phyloP scores from a whole-genome alignment of 257 asterid species.

The Solanum phureja region DNA sequence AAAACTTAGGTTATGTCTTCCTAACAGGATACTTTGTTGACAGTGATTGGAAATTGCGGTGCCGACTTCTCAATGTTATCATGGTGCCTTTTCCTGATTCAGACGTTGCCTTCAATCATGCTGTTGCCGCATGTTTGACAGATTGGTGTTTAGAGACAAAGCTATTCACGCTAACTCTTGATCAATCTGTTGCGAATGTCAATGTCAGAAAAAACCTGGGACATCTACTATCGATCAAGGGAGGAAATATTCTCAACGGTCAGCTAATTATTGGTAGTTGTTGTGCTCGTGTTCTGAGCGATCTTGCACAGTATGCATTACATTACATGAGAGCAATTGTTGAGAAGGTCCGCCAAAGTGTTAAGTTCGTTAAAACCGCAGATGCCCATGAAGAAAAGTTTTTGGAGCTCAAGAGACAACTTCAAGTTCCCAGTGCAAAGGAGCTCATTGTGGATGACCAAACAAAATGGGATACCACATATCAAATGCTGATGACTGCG shows the following conservation, averaged over 20 bases:
- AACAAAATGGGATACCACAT: constrained; percentile 74
- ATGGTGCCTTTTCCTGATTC: constrained; percentile 47
- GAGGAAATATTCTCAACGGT: constrained; percentile 39
- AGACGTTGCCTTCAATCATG: constrained; percentile 39
- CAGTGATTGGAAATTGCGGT: constrained; percentile 62
- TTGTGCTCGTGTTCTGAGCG: constrained; percentile 46
- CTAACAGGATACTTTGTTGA: constrained; percentile 72
- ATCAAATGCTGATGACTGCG: constrained; percentile 76
- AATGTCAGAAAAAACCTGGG: constrained; percentile 41
- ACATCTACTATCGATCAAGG: constrained; percentile 38
- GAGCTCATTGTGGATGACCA: constrained; percentile 42
- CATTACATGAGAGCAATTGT: constrained; percentile 25
- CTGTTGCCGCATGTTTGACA: constrained; percentile 44
- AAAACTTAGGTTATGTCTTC: constrained; percentile 33
- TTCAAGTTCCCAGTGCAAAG: constrained; percentile 80
- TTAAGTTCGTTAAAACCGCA: constrained; percentile 55
- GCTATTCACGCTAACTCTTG: constrained; percentile 47
- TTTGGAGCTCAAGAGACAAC: constrained; percentile 42
- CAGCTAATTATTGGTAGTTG: constrained; percentile 65
- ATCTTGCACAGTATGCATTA: constrained; percentile 56
- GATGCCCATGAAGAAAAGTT: constrained; percentile 41
- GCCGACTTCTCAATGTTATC: constrained; percentile 44
- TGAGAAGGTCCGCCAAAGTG: constrained; percentile 59
- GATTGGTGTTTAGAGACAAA: constrained; percentile 58
- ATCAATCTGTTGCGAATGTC: constrained; percentile 21